Evolutionary conservation across 208 protist genomes (phyloP), one percentile per base, ranked within the genome.

Genomic region (Crithidia acanthocephali): DNA sequence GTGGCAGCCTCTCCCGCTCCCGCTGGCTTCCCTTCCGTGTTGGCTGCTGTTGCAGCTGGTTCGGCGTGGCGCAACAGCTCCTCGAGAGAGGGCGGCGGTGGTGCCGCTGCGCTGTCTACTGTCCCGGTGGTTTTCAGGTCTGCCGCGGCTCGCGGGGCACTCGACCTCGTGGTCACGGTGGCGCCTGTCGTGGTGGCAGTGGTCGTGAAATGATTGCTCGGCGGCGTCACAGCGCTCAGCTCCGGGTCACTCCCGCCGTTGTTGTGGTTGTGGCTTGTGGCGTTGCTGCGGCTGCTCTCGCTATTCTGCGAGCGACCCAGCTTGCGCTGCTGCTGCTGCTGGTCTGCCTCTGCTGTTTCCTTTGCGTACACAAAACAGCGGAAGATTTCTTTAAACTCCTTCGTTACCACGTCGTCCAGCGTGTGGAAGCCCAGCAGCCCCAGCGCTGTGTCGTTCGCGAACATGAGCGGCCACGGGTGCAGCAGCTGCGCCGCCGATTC

Each of bases 361-460:
- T 20, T n/a, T 13, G 45, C 16, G 62, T 52, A 55, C 25, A 61
- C 48, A 22, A 74, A 81, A 60, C 65, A 76, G 64, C 60, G 69
- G 48, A 77, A 77, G 28, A 81, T 28, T 30, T 66, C 61, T 8
- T 69, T 60, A 13, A 81, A 74, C n/a, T 64, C 22, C 15, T 51
- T 50, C 27, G 59, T 40, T 22, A 70, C 55, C 28, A 74, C 52
- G 11, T 76, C 68, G 0, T 53, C 64, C 60, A 63, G 50, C 35
- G 28, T 42, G 33, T 68, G 33, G 61, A 51, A 77, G 27, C 71
- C 66, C 10, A 77, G 59, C 16, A 81, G 68, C 35, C 58, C 50
- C 8, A 74, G 51, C 7, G 66, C 76, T 25, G 64, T 57, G 45
- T 70, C 59, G 55, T 81, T 81, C 13, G 71, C 76, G 58, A 58